Evolutionary conservation across 2,329 filamentous ascomycete species (phyloP).

Genomic region (Aspergillus intermedius): DNA sequence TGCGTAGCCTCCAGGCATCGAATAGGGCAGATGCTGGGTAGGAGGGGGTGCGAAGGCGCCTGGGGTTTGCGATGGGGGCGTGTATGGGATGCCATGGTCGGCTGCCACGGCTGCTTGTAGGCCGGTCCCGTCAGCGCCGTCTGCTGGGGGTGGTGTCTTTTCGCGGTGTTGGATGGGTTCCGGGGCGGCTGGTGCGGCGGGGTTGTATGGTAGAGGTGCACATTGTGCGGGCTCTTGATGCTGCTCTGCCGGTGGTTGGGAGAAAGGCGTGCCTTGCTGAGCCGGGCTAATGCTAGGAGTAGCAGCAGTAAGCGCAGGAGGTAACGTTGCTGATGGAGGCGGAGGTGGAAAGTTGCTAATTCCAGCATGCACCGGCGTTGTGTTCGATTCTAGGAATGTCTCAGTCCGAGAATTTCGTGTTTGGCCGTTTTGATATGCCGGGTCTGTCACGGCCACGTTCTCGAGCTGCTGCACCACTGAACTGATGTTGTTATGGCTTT

Average conservation of each 20-base stretch:
- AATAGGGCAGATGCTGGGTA: slow-evolving; percentile 16
- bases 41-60: slow-evolving; percentile 18
- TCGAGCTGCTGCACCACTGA: slow-evolving; percentile 59
- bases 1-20: slow-evolving; percentile 22
- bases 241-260: slow-evolving; percentile 13
- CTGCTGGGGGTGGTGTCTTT: slow-evolving; percentile 58
- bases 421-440: slow-evolving; percentile 41
- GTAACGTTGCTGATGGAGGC: slow-evolving; percentile 17
- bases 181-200: slow-evolving; percentile 58
- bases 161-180: slow-evolving; percentile 60
- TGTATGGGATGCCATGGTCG: slow-evolving; percentile 31
- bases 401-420: slow-evolving; percentile 34
- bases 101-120: slow-evolving; percentile 36
- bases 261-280: slow-evolving; percentile 9
- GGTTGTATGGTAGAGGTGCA: slow-evolving; percentile 57
- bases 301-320: neutral
- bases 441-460: slow-evolving; percentile 53
- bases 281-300: neutral
- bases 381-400: slow-evolving; percentile 10
- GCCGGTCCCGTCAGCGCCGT: slow-evolving; percentile 45
- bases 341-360: slow-evolving; percentile 21
- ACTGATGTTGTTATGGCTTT: slow-evolving; percentile 37
- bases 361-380: slow-evolving; percentile 14
- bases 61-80: slow-evolving; percentile 21
- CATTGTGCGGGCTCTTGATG: slow-evolving; percentile 31